A percentile compares a stretch with the other conserved stretches of the same genome.
These are phyloP conservation scores for Westerdykella ornata DNA, from an alignment of 2,329 filamentous ascomycete genomes.

Conservation along the genomic window DNA sequence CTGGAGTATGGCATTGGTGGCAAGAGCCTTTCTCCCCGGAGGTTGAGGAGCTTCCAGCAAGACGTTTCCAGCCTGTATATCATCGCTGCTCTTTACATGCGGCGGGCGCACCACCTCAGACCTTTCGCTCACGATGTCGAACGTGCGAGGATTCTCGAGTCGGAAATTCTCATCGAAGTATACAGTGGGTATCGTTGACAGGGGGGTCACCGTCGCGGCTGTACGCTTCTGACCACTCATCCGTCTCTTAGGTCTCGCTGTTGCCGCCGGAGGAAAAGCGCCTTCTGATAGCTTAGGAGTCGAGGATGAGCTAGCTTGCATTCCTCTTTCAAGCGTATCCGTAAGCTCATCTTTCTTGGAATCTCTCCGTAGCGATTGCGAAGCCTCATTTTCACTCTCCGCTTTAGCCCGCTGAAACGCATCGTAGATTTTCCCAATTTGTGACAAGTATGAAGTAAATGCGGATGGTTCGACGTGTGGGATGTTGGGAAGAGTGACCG, in stretches of 20 bases:
- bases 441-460: conserved; percentile 76
- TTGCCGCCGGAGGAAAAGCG: conserved; percentile 41
- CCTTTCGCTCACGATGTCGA: conserved; percentile 91
- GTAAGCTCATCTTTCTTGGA: conserved; percentile 47
- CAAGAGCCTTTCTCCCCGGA: conserved; percentile 69
- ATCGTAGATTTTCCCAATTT: conserved; percentile 83
- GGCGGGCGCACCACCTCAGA: conserved; percentile 82
- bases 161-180: conserved; percentile 96
- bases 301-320: conserved; percentile 31
- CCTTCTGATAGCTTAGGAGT: conserved; percentile 38
- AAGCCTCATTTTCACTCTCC: conserved; percentile 58
- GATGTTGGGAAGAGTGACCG: conserved; percentile 85
- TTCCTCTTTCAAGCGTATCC: conserved; percentile 41
- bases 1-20: conserved; percentile 93
- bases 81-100: conserved; percentile 43
- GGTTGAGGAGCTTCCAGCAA: conserved; percentile 50
- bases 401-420: conserved; percentile 79
- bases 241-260: conserved; percentile 45
- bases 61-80: conserved; percentile 53
- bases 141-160: conserved; percentile 90
- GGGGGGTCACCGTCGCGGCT: conserved; percentile 67
- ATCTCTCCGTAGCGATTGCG: conserved; percentile 42
- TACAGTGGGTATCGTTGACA: conserved; percentile 85
- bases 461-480: conserved; percentile 69
- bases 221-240: conserved; percentile 53